These are phyloP conservation scores for Ophiostoma quercus DNA, from an alignment of 2,329 filamentous ascomycete genomes.

Conservation along the genomic window DNA sequence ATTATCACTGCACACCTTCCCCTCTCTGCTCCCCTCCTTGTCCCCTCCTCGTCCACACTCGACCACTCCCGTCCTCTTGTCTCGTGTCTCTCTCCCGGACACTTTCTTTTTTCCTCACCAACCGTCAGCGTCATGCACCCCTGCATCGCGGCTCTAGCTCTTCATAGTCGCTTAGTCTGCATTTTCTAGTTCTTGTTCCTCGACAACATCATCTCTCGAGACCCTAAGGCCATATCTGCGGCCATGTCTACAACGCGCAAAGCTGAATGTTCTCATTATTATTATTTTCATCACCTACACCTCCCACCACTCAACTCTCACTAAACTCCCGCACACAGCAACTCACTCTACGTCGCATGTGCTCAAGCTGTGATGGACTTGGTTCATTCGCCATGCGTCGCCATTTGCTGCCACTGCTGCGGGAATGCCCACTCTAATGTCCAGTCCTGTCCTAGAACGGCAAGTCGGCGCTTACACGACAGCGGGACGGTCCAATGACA, in stretches of 20 bases:
- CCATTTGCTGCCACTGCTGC: background rate
- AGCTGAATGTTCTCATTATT: no score
- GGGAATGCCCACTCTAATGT: background rate
- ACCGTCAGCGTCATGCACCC: background rate
- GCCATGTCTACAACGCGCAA: background rate
- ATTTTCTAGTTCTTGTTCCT: background rate
- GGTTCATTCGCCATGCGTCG: background rate
- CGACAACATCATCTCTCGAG: background rate
- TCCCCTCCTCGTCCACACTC: background rate
- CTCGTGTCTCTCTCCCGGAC: background rate
- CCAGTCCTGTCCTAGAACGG: constrained; percentile 21
- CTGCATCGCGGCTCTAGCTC: background rate
- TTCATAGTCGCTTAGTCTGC: background rate
- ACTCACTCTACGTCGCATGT: background rate
- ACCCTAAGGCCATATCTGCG: background rate
- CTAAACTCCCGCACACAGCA: no score
- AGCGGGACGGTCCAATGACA: constrained; percentile 22
- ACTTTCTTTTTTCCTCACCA: background rate
- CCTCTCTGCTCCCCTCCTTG: background rate
- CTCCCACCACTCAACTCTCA: background rate
- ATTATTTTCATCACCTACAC: background rate
- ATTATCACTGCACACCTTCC: background rate
- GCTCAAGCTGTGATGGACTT: background rate
- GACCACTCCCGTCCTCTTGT: background rate
- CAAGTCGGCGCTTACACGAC: constrained; percentile 24